Evolutionary conservation across 2,329 filamentous ascomycete genomes (phyloP), one percentile per base, ranked within the genome.

Genomic region (Scedosporium aurantiacum): DNA sequence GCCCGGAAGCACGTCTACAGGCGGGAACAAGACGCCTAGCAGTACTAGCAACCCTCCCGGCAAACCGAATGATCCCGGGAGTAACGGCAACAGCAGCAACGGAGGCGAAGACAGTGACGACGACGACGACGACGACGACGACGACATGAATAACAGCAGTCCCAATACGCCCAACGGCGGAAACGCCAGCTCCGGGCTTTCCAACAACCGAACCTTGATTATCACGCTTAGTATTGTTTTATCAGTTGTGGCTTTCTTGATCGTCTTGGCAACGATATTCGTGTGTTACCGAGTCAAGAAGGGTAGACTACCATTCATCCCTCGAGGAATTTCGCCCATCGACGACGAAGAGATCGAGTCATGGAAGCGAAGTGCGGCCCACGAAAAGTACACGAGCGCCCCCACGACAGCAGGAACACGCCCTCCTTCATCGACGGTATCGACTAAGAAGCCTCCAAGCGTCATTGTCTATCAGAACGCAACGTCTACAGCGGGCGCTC

Each of bases 341-440:
- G 78, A 81, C 64, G 84, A 87, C 66, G 83, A 86, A 63, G 84
- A 87, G 69, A 87, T 87, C 63, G 82, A 82, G 65, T 84, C 82
- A 3, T 87, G 84, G 84, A 84, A 82, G 67, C 72, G 73, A 28
- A 74, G 72, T 60, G 69, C 68, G 8, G 62, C 66, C 57, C 65
- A 68, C 47, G 69, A 74, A 65, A 72, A 74, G 68, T 65, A 67
- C 12, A 64, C 63, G 37, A n/a, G 72, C 60, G n/a, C 63, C 67
- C 45, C 63, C 65, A 37, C 65, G 67, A 60, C 50, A 47, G 18
- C 62, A 62, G 3, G 52, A 18, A 54, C 37, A 6, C 65, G 73
- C 37, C 18, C 52, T 7, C 37, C 59, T 25, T 52, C 41, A n/a
- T 50, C 41, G 14, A 21, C 59, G 10, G 18, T 52, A 23, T 61